Evolutionary conservation across 768 basidiomycete genomes (phyloP).

Genomic region (Mycena rebaudengoi): DNA sequence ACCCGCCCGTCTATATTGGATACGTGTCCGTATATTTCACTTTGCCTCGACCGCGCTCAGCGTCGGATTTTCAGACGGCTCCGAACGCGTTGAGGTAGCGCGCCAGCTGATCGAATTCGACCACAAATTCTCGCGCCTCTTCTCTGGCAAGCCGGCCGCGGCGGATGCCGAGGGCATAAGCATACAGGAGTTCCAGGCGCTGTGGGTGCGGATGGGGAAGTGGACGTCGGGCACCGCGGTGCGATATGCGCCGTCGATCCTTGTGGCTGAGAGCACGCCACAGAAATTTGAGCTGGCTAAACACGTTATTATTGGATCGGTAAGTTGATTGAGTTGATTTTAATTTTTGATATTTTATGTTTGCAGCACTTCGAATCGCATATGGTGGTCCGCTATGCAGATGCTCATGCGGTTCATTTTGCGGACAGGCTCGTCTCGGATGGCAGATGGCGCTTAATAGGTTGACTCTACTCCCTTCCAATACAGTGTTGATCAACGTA

Average conservation of each 20-base stretch:
- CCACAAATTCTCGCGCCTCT: conserved; percentile 45
- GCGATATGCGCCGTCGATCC: conserved; percentile 15
- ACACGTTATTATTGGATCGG: conserved; percentile 24
- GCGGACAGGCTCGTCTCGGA: conserved; percentile 21
- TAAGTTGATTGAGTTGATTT: background rate
- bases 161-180: conserved; percentile 25
- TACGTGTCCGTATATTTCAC: conserved; percentile 13
- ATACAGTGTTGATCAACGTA: background rate
- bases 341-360: background rate
- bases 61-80: background rate
- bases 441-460: conserved; percentile 25
- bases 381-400: conserved; percentile 24
- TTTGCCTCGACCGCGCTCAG: background rate
- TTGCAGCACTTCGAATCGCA: conserved; percentile 27
- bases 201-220: conserved; percentile 26
- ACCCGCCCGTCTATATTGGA: conserved; percentile 16
- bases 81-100: conserved; percentile 48
- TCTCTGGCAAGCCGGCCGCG: conserved; percentile 36
- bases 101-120: conserved; percentile 52
- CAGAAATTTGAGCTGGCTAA: conserved; percentile 6
- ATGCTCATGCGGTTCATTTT: conserved; percentile 20
- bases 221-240: conserved; percentile 25
- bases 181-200: conserved; percentile 22
- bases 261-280: conserved; percentile 6
- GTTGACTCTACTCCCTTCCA: background rate